A percentile compares a stretch with the other conserved stretches of the same genome.
phyloP scores from a whole-genome alignment of 805 yeast species.

The Starmerella kuoi region DNA sequence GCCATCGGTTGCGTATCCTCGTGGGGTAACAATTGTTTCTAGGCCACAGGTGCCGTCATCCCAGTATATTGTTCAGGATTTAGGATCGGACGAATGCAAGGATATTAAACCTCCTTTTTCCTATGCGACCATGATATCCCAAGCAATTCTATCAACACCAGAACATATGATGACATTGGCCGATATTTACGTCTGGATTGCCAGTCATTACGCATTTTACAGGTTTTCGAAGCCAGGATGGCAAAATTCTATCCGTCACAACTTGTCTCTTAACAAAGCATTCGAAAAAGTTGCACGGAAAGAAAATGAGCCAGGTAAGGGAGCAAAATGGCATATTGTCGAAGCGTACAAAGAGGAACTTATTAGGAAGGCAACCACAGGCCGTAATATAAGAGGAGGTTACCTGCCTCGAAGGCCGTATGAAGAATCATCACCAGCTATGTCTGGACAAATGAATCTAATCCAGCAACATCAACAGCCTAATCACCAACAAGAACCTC shows the following conservation, averaged over 20 bases:
- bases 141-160: slow-evolving; percentile 77
- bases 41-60: slow-evolving; percentile 30
- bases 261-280: slow-evolving; percentile 86
- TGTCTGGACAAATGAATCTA: too few species aligned
- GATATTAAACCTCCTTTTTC: slow-evolving; percentile 94
- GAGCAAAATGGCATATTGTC: slow-evolving; percentile 97
- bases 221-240: slow-evolving; percentile 89
- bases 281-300: slow-evolving; percentile 94
- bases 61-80: slow-evolving; percentile 31
- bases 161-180: slow-evolving; percentile 83
- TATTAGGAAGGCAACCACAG: slow-evolving; percentile 52
- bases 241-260: slow-evolving; percentile 97
- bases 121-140: slow-evolving; percentile 97
- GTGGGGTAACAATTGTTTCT: slow-evolving; percentile 34
- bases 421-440: slow-evolving; percentile 8
- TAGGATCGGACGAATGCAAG: slow-evolving; percentile 80
- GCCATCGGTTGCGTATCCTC: slow-evolving; percentile 26
- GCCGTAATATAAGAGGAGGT: slow-evolving; percentile 19
- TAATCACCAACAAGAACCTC: too few species aligned
- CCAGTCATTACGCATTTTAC: slow-evolving; percentile 79
- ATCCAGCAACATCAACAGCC: too few species aligned
- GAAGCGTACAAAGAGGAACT: slow-evolving; percentile 77
- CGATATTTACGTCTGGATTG: slow-evolving; percentile 86
- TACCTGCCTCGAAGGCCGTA: slow-evolving; percentile 12
- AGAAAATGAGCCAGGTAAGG: slow-evolving; percentile 95